Conservation (phyloP, 345 rosid genomes). For the Arabis hirsuta region DNA sequence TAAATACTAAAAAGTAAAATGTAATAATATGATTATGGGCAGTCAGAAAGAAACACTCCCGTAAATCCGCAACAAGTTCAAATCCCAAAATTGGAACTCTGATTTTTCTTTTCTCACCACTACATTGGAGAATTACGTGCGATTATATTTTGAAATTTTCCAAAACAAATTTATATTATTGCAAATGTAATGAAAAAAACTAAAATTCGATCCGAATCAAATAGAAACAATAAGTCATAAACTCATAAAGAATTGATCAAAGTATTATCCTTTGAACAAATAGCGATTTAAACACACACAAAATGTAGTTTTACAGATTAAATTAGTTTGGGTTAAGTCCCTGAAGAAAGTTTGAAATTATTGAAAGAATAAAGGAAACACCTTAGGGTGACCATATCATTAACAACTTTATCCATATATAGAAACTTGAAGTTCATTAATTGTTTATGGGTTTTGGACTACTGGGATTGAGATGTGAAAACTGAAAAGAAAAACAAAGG, state of each 20-base stretch:
- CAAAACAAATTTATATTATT: background rate
- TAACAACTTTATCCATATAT: slow-evolving; percentile 17
- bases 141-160: background rate
- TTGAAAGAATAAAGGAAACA: slow-evolving; percentile 17
- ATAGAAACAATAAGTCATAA: background rate
- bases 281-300: background rate
- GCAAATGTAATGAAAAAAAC: background rate
- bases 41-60: slow-evolving; percentile 15
- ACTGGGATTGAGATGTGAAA: slow-evolving; percentile 16
- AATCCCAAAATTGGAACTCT: slow-evolving; percentile 6
- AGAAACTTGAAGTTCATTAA: slow-evolving; percentile 23
- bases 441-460: slow-evolving; percentile 6
- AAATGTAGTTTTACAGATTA: background rate
- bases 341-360: background rate
- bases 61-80: slow-evolving; percentile 7
- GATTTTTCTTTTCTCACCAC: background rate
- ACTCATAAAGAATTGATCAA: background rate
- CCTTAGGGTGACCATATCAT: slow-evolving; percentile 3
- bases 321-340: background rate
- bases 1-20: slow-evolving; percentile 26
- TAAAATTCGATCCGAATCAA: background rate
- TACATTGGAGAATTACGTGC: background rate
- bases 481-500: slow-evolving; percentile 1
- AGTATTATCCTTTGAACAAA: background rate
- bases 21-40: slow-evolving; percentile 23